Evolutionary conservation across 2,329 filamentous ascomycete genomes (phyloP).

Genomic region (Pseudogymnoascus sp.): DNA sequence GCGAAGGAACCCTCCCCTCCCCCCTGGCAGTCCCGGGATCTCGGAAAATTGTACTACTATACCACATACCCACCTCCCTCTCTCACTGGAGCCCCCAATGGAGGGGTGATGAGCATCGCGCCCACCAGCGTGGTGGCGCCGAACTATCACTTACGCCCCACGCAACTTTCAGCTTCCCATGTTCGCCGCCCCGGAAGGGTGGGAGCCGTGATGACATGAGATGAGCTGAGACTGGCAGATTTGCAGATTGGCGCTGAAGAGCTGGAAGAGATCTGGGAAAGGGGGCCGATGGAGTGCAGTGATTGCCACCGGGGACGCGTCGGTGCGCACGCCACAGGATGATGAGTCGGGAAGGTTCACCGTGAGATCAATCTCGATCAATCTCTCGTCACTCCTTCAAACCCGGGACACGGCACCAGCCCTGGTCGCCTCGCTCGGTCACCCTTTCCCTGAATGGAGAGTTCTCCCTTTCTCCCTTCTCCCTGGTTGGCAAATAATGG

Average conservation of each 20-base stretch:
- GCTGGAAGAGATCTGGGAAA: not conserved
- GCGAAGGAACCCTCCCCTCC: not conserved
- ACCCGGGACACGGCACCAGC: constrained; percentile 2
- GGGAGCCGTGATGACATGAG: not conserved
- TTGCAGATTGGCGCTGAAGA: not conserved
- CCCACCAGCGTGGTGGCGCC: not conserved
- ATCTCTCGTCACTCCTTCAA: not conserved
- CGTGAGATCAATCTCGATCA: not conserved
- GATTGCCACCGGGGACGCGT: not conserved
- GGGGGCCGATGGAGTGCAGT: not conserved
- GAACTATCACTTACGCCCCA: not conserved
- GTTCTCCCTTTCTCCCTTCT: too few relatives aligned
- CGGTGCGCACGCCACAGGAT: not conserved
- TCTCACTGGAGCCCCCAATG: not conserved
- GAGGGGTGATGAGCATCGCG: not conserved
- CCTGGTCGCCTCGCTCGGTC: not conserved
- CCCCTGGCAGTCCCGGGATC: constrained; percentile 3
- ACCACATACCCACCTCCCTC: not conserved
- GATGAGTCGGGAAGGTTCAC: not conserved
- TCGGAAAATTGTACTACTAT: not conserved
- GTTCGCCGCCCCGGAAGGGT: not conserved
- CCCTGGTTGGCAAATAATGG: not conserved
- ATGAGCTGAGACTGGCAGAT: not conserved
- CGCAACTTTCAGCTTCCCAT: not conserved
- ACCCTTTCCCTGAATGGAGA: not conserved